Base-by-base conservation (phyloP, 2,329 filamentous ascomycete species). In the Xylariaceae sp. region DNA sequence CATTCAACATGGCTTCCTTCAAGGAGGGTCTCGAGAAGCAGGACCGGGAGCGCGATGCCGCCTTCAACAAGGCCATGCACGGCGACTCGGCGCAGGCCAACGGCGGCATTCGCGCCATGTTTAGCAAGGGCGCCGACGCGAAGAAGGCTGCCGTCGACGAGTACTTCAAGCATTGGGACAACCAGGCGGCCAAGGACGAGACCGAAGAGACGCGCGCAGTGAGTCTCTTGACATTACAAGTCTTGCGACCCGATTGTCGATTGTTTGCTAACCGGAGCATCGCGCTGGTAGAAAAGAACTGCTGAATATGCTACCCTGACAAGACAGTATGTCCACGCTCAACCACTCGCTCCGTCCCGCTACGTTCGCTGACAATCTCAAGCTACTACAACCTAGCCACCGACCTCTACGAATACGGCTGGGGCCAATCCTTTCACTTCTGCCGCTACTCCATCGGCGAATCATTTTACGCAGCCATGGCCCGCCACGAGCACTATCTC, bases 321-420 rank as follows among this genome's bases (percentile, higher is more conserved):
- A 30, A 80, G 85, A 70, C 88, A 95, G 82, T 92, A 74, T 51
- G 81, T 72, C 5, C 12, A 21, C 8, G 18, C 11, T 25, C 13
- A 13, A 19, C 2, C 14, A 5, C 7, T n/a, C 9, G 9, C 4
- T 21, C 7, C 14, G 7, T 12, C 15, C 6, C 31, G 23, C n/a
- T n/a, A n/a, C 10, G 19, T 2, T 26, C 14, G 24, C 23, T 32
- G 35, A 37, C 13, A 33, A n/a, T 23, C 29, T 19, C 28, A 31
- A 88, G 83, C 61, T 94, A 95, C 73, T 95, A 95, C 70, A 94
- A 95, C 65, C 77, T 94, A 31, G 88, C 86, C n/a, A 95, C 89
- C 48, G 89, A 94, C 56, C 64, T 94, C 32, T 94, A 94, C 70
- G 92, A 96, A 69, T 92, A 94, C 51, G 92, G 89, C 52, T 98